Evolutionary conservation across 495 filamentous ascomycete species (phyloP).

Genomic region (Penicillium cataractarum): DNA sequence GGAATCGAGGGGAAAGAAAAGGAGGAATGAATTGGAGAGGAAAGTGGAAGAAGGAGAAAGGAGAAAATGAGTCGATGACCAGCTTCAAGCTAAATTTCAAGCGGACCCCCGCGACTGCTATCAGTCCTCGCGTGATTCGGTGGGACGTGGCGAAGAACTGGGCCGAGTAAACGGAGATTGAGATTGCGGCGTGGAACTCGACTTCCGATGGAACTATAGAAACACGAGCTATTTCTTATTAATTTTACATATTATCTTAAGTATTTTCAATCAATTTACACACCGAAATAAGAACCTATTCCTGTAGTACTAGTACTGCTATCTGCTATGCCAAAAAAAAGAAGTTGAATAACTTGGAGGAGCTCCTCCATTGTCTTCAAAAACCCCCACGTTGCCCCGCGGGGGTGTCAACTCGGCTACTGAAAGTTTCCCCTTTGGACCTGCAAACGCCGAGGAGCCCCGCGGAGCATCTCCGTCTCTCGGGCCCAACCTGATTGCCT

Average conservation of each 20-base stretch:
- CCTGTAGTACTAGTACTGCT: background rate
- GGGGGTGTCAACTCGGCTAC: conserved; percentile 31
- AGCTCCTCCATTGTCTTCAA: conserved; percentile 2
- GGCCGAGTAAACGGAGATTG: background rate
- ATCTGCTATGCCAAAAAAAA: background rate
- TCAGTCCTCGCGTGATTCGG: background rate
- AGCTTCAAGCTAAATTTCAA: background rate
- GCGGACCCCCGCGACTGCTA: background rate
- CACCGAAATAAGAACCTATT: background rate
- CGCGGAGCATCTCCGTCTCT: conserved; percentile 39
- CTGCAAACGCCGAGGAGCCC: conserved; percentile 35
- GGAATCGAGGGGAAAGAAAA: background rate
- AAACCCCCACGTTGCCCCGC: conserved; percentile 6
- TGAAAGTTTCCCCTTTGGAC: conserved; percentile 22
- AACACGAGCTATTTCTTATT: background rate
- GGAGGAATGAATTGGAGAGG: background rate
- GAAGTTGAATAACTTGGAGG: background rate
- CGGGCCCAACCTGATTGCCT: background rate
- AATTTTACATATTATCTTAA: background rate
- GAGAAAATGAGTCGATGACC: background rate
- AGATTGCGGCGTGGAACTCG: background rate
- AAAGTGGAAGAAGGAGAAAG: background rate
- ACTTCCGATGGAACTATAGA: background rate
- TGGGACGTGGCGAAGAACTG: background rate
- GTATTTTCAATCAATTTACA: background rate